Percentiles rank a stretch among this genome's conserved stretches.
These are phyloP conservation scores for Melampsora larici-populina DNA, from an alignment of 1,284 basidiomycete species.

Conservation along the genomic window DNA sequence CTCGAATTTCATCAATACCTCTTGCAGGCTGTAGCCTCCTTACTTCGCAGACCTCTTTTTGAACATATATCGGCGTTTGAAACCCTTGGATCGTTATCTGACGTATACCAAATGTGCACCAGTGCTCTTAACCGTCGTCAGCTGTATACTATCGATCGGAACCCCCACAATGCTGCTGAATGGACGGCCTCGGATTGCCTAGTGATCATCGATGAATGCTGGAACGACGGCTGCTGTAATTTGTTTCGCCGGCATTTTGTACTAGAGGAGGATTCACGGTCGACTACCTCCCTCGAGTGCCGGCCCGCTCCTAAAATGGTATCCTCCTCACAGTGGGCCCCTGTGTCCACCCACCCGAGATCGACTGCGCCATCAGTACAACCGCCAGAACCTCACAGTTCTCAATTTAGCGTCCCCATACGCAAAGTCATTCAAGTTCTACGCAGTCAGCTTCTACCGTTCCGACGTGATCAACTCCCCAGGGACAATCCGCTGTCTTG, in stretches of 20 bases:
- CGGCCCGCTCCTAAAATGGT: too few relatives aligned
- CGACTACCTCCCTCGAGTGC: too few relatives aligned
- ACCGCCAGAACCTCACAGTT: background rate
- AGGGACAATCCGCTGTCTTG: conserved; percentile 27
- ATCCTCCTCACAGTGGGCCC: conserved; percentile 9
- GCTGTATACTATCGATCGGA: background rate
- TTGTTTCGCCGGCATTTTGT: background rate
- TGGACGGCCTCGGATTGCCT: conserved; percentile 33
- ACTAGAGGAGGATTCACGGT: background rate
- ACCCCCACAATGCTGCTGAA: conserved; percentile 8
- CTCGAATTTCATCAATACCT: conserved; percentile 27
- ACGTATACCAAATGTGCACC: conserved; percentile 6
- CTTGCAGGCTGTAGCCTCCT: conserved; percentile 16
- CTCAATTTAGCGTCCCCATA: background rate
- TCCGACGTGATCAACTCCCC: background rate
- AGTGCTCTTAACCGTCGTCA: conserved; percentile 11
- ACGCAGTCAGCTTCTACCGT: conserved; percentile 16
- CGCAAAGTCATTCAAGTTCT: conserved; percentile 30
- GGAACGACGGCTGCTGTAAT: conserved; percentile 26
- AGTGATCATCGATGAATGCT: conserved; percentile 22
- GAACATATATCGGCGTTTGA: background rate
- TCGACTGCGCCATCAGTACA: conserved; percentile 1
- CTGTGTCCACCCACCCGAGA: background rate
- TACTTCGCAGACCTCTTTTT: conserved; percentile 15
- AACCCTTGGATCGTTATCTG: conserved; percentile 1